A percentile compares a stretch with the other conserved stretches of the same genome.
phyloP scores from a whole-genome alignment of 805 yeast genomes.

The Pichia exigua region DNA sequence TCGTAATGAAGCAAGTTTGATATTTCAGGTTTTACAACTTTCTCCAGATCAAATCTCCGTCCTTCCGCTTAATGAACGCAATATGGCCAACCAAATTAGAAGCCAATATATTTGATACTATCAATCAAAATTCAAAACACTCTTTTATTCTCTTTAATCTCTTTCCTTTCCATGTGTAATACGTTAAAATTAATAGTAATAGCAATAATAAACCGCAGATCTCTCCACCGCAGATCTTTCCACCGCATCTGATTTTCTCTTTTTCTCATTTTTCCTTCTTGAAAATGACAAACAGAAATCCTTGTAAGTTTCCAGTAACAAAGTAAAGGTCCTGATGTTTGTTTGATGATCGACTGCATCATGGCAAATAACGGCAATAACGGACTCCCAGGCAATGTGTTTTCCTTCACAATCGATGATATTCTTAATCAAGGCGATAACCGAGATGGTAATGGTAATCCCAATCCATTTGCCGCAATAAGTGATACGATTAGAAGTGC shows the following conservation, averaged over 20 bases:
- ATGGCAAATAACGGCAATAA: not conserved
- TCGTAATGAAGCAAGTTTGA: slow-evolving; percentile 49
- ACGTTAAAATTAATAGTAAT: not conserved
- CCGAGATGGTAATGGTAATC: not conserved
- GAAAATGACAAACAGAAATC: no score
- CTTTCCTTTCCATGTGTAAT: not conserved
- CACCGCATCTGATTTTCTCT: not conserved
- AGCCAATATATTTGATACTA: slow-evolving; percentile 38
- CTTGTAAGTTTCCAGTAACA: no score
- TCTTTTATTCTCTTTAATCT: no score
- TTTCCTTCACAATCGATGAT: not conserved
- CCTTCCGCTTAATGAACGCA: slow-evolving; percentile 43
- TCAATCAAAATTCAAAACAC: no score
- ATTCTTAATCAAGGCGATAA: not conserved
- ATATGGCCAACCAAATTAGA: slow-evolving; percentile 48
- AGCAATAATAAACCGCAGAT: not conserved
- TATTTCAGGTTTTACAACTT: slow-evolving; percentile 45
- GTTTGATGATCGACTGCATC: not conserved
- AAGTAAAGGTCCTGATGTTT: no score
- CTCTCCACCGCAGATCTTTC: not conserved
- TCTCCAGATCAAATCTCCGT: slow-evolving; percentile 42
- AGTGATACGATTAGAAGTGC: slow-evolving; percentile 1
- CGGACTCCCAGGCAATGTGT: not conserved
- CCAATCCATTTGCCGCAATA: not conserved
- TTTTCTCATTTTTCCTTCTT: no score